Evolutionary conservation across 2,329 filamentous ascomycete species (phyloP).

Genomic region (Saccharata proteae): DNA sequence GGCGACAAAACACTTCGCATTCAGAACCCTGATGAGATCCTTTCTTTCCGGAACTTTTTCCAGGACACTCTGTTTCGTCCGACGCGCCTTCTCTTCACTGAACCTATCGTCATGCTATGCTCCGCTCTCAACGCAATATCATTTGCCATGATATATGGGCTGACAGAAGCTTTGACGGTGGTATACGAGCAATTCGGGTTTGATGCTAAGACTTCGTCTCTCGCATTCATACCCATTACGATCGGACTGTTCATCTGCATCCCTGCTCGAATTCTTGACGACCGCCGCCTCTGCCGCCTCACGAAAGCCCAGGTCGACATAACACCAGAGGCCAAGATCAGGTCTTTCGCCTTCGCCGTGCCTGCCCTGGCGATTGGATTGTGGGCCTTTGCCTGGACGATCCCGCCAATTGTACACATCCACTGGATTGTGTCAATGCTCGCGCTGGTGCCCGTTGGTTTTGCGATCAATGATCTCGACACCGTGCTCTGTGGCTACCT

Average conservation of each 20-base stretch:
- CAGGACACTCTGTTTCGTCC: conserved; percentile 3
- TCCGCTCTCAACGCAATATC: conserved; percentile 4
- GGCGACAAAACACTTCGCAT: neutral
- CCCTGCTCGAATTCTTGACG: conserved; percentile 1
- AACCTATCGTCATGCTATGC: conserved; percentile 9
- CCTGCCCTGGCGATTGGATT: conserved; percentile 4
- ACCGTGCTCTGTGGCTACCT: conserved; percentile 5
- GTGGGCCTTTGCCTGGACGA: conserved; percentile 7
- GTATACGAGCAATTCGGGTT: conserved; percentile 3
- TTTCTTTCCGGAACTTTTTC: conserved; percentile 4
- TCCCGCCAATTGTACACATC: conserved; percentile 4
- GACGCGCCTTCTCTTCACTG: conserved; percentile 6
- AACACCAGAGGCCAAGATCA: conserved; percentile 6
- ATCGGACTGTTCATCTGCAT: conserved; percentile 6
- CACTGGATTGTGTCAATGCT: conserved; percentile 2
- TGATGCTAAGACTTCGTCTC: conserved; percentile 3
- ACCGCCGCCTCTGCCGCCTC: conserved; percentile 1
- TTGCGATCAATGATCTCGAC: conserved; percentile 7
- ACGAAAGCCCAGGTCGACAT: neutral
- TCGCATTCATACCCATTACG: conserved; percentile 4
- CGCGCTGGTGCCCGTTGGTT: conserved; percentile 7
- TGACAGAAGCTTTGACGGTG: conserved; percentile 9
- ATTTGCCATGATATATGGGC: conserved; percentile 5
- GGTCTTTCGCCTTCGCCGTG: conserved; percentile 3
- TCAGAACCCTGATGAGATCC: conserved; percentile 6